These are phyloP conservation scores for Peniophora sp. DNA, from an alignment of 1,284 basidiomycete species.

Conservation along the genomic window DNA sequence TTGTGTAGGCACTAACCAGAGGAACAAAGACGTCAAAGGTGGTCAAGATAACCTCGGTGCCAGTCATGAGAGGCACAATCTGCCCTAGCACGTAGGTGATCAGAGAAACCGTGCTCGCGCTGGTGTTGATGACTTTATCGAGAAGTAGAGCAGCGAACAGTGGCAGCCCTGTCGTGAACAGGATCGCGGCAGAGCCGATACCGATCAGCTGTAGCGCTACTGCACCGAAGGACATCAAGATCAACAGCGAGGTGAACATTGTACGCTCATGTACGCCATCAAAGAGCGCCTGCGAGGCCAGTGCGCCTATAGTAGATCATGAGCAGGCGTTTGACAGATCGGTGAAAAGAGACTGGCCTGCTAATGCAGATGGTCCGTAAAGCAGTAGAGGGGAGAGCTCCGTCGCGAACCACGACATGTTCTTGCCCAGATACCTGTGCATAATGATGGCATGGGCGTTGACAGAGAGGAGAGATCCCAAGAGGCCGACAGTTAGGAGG, in stretches of 20 bases:
- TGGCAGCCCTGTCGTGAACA: constrained; percentile 50
- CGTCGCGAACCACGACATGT: constrained; percentile 74
- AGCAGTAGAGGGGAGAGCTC: constrained; percentile 67
- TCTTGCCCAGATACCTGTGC: constrained; percentile 53
- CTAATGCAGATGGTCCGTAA: constrained; percentile 72
- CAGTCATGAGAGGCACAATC: constrained; percentile 55
- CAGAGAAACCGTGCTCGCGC: constrained; percentile 36
- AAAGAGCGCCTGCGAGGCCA: constrained; percentile 49
- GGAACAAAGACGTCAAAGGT: constrained; percentile 91
- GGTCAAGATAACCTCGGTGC: constrained; percentile 61
- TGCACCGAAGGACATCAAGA: constrained; percentile 49
- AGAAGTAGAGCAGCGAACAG: constrained; percentile 44
- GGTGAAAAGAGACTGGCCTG: constrained; percentile 37
- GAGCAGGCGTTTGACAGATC: constrained; percentile 9
- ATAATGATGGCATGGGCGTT: constrained; percentile 75
- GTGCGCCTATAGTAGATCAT: constrained; percentile 34
- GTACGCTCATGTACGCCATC: constrained; percentile 50
- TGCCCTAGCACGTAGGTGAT: constrained; percentile 63
- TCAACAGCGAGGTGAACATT: constrained; percentile 52
- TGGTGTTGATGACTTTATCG: constrained; percentile 34
- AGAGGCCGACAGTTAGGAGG: constrained; percentile 39
- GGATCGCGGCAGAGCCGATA: constrained; percentile 64
- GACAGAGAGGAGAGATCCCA: constrained; percentile 55
- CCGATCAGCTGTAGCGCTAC: constrained; percentile 49
- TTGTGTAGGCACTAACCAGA: constrained; percentile 43